These are phyloP conservation scores for Ophiostoma piceae DNA, from an alignment of 2,329 filamentous ascomycete genomes.

Conservation along the genomic window DNA sequence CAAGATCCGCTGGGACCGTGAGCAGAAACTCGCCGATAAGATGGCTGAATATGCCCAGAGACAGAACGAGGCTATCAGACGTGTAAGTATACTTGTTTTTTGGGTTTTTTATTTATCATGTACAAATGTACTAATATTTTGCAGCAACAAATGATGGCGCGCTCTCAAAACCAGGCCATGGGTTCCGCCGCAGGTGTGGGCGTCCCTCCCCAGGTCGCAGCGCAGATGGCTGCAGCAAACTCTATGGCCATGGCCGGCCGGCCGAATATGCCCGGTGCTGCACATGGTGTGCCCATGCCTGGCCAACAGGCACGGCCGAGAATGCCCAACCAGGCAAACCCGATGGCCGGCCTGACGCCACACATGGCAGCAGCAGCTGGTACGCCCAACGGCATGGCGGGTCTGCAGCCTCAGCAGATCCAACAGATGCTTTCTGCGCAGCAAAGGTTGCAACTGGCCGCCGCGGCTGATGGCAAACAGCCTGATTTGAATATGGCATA, in stretches of 20 bases:
- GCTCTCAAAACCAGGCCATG: constrained; percentile 26
- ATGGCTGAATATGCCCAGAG: constrained; percentile 53
- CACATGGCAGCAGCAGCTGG: constrained; percentile 14
- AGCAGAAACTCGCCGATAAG: constrained; percentile 60
- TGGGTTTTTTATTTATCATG: background rate
- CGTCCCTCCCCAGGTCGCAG: constrained; percentile 40
- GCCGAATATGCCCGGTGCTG: constrained; percentile 42
- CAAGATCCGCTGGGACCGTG: constrained; percentile 78
- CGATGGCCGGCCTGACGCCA: background rate
- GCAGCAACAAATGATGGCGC: constrained; percentile 30
- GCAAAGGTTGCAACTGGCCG: constrained; percentile 47
- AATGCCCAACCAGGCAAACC: constrained; percentile 46
- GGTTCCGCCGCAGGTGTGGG: constrained; percentile 34
- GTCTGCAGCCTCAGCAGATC: constrained; percentile 40
- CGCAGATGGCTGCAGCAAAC: constrained; percentile 36
- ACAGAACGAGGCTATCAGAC: constrained; percentile 56
- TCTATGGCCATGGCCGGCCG: constrained; percentile 37
- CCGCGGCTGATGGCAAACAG: constrained; percentile 30
- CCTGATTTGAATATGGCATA: constrained; percentile 54
- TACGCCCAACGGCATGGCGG: constrained; percentile 38
- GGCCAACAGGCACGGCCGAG: constrained; percentile 48
- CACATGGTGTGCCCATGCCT: constrained; percentile 36
- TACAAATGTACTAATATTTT: constrained; percentile 13
- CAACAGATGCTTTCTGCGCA: constrained; percentile 41
- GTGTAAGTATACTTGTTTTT: constrained; percentile 27